Conservation (phyloP, 768 basidiomycete genomes). For the Hericium rajendrae region DNA sequence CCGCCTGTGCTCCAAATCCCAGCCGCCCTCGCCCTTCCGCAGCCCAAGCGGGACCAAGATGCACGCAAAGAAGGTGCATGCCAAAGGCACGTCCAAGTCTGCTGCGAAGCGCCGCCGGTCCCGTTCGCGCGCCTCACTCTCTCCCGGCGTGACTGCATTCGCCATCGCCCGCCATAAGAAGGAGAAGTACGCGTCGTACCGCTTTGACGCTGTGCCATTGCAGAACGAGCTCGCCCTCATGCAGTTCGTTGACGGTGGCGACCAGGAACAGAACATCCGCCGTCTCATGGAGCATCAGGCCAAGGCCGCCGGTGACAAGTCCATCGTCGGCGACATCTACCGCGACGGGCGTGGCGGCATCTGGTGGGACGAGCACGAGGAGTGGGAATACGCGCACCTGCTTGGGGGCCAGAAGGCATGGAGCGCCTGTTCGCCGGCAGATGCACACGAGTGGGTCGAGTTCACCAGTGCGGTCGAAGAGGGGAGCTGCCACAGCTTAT, state of each 20-base stretch:
- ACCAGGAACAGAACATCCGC: slow-evolving; percentile 41
- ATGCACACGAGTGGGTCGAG: background rate
- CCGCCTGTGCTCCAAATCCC: slow-evolving; percentile 29
- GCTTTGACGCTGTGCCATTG: slow-evolving; percentile 39
- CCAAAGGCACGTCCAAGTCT: slow-evolving; percentile 9
- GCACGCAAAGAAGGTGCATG: slow-evolving; percentile 9
- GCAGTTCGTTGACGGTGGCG: slow-evolving; percentile 62
- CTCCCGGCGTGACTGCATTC: slow-evolving; percentile 1
- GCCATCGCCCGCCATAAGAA: slow-evolving; percentile 16
- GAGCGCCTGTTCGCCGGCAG: background rate
- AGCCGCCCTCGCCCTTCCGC: slow-evolving; percentile 17
- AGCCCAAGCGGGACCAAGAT: slow-evolving; percentile 5
- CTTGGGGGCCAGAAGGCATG: slow-evolving; percentile 25
- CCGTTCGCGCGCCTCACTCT: background rate
- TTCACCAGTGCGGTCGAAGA: background rate
- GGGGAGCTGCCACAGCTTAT: background rate
- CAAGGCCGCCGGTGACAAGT: background rate
- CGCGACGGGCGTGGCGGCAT: slow-evolving; percentile 52
- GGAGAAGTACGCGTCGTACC: slow-evolving; percentile 32
- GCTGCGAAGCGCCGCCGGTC: background rate
- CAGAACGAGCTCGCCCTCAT: slow-evolving; percentile 58
- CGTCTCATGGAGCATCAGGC: slow-evolving; percentile 32
- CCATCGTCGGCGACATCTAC: slow-evolving; percentile 31
- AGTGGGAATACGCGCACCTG: slow-evolving; percentile 57
- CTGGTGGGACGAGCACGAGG: slow-evolving; percentile 68